These are phyloP conservation scores for Aurifilum marmelostoma DNA, from an alignment of 2,329 filamentous ascomycete genomes.

Conservation along the genomic window DNA sequence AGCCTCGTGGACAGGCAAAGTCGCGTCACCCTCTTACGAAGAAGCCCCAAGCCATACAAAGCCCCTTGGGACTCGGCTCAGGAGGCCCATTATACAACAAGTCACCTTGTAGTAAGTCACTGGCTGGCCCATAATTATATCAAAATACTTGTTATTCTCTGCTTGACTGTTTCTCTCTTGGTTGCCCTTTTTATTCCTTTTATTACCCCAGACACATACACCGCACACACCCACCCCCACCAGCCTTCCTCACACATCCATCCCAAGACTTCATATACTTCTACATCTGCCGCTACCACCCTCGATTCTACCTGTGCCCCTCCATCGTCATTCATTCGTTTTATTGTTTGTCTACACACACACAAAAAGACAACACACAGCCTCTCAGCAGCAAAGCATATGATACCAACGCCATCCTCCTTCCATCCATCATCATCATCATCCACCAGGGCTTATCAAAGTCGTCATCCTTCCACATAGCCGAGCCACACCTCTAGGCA, in stretches of 20 bases:
- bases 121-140: background rate
- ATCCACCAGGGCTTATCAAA: constrained; percentile 19
- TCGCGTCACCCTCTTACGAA: constrained; percentile 30
- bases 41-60: constrained; percentile 28
- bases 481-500: constrained; percentile 29
- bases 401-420: too few species aligned
- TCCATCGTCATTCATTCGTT: constrained; percentile 19
- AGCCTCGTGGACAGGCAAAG: constrained; percentile 29
- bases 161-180: background rate
- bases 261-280: constrained; percentile 26
- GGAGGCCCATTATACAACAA: constrained; percentile 28
- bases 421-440: constrained; percentile 2
- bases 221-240: constrained; percentile 13
- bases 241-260: constrained; percentile 10
- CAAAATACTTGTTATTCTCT: background rate
- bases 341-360: constrained; percentile 3
- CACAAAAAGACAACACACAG: constrained; percentile 9
- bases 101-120: too few species aligned
- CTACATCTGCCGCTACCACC: constrained; percentile 24
- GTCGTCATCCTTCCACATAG: constrained; percentile 20
- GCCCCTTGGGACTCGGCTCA: constrained; percentile 26
- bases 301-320: constrained; percentile 8
- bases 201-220: background rate
- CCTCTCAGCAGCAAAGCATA: constrained; percentile 8
- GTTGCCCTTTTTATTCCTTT: background rate